Evolutionary conservation across 768 basidiomycete species (phyloP).

Genomic region (Coprinopsis sp.): DNA sequence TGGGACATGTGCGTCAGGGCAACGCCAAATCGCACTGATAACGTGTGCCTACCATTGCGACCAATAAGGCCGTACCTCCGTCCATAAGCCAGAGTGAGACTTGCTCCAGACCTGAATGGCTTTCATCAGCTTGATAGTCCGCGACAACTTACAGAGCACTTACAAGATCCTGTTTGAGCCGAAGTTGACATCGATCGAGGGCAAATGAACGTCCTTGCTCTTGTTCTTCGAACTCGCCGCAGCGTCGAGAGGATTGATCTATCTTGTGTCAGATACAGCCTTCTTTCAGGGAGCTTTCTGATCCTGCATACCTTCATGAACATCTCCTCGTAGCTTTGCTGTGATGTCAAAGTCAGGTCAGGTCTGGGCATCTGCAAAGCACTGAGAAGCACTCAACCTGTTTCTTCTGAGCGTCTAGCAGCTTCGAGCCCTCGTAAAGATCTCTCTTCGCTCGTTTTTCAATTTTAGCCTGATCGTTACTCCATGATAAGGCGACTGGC

Average conservation of each 20-base stretch:
- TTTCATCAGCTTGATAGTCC: slow-evolving; percentile 5
- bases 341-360: slow-evolving; percentile 9
- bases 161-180: slow-evolving; percentile 92
- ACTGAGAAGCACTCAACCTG: slow-evolving; percentile 45
- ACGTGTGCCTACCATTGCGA: slow-evolving; percentile 57
- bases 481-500: slow-evolving; percentile 5
- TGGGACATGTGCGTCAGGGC: slow-evolving; percentile 16
- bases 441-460: slow-evolving; percentile 90
- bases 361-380: neutral
- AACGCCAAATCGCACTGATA: neutral
- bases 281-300: too few species aligned
- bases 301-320: slow-evolving; percentile 82
- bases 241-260: slow-evolving; percentile 93
- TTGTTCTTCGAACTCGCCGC: slow-evolving; percentile 80
- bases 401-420: slow-evolving; percentile 88
- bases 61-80: slow-evolving; percentile 91
- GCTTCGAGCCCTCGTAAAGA: slow-evolving; percentile 93
- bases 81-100: slow-evolving; percentile 82
- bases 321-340: slow-evolving; percentile 99
- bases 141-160: slow-evolving; percentile 10
- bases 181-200: slow-evolving; percentile 94
- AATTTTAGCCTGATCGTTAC: slow-evolving; percentile 72
- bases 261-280: neutral
- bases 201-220: slow-evolving; percentile 94
- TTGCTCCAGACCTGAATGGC: slow-evolving; percentile 66